These are phyloP conservation scores for Setaria italica DNA, from an alignment of 202 grass and related monocot genomes.

Conservation along the genomic window DNA sequence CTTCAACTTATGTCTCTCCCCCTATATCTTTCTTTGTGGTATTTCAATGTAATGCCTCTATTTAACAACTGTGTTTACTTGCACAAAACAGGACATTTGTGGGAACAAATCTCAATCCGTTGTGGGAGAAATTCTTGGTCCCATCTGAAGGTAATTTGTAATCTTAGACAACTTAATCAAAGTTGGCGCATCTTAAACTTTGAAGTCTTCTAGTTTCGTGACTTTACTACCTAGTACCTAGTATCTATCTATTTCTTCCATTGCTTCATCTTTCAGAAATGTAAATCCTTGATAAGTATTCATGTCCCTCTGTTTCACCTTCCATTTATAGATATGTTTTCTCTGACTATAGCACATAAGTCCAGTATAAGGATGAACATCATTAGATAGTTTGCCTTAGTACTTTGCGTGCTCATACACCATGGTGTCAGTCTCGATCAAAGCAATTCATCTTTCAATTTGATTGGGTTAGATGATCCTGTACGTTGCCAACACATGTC, in stretches of 20 bases:
- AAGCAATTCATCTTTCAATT: slow-evolving; percentile 41
- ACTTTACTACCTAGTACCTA: not conserved
- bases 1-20: not conserved
- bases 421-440: slow-evolving; percentile 33
- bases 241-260: slow-evolving; percentile 9
- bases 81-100: slow-evolving; percentile 79
- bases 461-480: slow-evolving; percentile 65
- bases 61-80: slow-evolving; percentile 23
- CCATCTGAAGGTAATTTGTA: slow-evolving; percentile 67
- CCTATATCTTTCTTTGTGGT: not conserved
- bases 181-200: not conserved
- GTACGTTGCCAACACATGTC: slow-evolving; percentile 74
- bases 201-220: not conserved
- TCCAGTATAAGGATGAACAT: slow-evolving; percentile 12
- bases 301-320: not conserved
- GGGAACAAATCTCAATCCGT: slow-evolving; percentile 93
- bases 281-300: slow-evolving; percentile 22
- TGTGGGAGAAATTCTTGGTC: slow-evolving; percentile 81
- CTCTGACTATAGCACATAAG: not conserved
- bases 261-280: slow-evolving; percentile 10
- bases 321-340: not conserved
- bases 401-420: not conserved
- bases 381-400: slow-evolving; percentile 7
- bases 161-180: slow-evolving; percentile 3
- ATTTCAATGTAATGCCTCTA: slow-evolving; percentile 7